These are phyloP conservation scores for Gaeumannomyces sp. DNA, from an alignment of 2,329 filamentous ascomycete genomes.

Conservation along the genomic window DNA sequence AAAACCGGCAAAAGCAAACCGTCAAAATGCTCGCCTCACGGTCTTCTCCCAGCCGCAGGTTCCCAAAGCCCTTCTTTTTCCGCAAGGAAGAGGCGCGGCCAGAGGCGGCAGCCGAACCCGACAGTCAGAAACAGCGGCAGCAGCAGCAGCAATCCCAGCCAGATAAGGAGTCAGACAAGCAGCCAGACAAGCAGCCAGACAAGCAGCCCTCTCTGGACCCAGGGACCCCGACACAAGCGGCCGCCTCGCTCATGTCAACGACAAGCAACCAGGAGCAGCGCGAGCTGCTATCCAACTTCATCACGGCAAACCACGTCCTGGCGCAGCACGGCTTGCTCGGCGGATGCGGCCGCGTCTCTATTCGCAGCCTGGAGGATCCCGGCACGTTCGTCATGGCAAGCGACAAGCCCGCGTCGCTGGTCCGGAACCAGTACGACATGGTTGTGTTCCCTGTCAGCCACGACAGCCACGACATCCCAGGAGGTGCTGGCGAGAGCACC, in stretches of 20 bases:
- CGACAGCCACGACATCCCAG: not conserved
- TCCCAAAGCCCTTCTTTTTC: too few relatives aligned
- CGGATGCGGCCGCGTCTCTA: conserved; percentile 48
- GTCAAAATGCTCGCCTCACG: too few relatives aligned
- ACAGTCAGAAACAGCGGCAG: too few relatives aligned
- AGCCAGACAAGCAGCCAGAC: too few relatives aligned
- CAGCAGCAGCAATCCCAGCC: too few relatives aligned
- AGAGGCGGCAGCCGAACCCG: too few relatives aligned
- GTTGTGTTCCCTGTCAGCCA: conserved; percentile 24
- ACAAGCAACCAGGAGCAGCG: not conserved
- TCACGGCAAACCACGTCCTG: conserved; percentile 44
- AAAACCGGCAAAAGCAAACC: too few relatives aligned
- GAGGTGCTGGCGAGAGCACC: too few relatives aligned
- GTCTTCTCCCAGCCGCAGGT: too few relatives aligned
- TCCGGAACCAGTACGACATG: conserved; percentile 36
- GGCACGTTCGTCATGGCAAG: conserved; percentile 40
- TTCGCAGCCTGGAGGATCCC: conserved; percentile 38
- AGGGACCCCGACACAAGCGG: not conserved
- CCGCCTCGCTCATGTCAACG: not conserved
- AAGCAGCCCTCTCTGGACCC: too few relatives aligned
- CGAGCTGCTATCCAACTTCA: conserved; percentile 21
- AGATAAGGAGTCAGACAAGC: too few relatives aligned
- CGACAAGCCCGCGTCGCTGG: conserved; percentile 39
- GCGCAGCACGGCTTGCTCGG: conserved; percentile 44
- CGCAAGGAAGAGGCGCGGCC: too few relatives aligned